phyloP scores from a whole-genome alignment of 2,329 filamentous ascomycete genomes.

The Phialocephala sp. region DNA sequence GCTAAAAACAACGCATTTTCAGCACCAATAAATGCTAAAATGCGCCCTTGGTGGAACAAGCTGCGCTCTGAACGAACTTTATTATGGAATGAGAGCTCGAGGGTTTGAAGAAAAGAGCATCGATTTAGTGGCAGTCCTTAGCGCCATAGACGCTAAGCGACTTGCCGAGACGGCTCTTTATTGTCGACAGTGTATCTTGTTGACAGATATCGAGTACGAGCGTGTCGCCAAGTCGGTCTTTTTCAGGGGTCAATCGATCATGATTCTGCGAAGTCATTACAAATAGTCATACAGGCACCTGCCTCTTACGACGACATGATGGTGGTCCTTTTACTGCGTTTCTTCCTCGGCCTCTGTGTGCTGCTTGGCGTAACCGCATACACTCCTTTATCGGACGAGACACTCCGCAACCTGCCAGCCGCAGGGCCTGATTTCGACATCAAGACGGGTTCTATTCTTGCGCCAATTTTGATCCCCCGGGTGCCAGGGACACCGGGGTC shows the following conservation, averaged over 20 bases:
- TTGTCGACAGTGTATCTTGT: neutral
- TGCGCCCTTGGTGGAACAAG: neutral
- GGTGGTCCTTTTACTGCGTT: conserved; percentile 24
- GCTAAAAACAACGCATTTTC: neutral
- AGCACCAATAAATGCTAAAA: neutral
- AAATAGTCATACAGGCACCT: conserved; percentile 31
- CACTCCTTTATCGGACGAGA: conserved; percentile 71
- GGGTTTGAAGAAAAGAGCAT: neutral
- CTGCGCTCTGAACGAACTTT: neutral
- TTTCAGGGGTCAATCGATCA: conserved; percentile 24
- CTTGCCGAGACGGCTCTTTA: neutral
- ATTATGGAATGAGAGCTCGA: neutral
- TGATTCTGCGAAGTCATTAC: conserved; percentile 32
- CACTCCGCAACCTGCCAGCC: conserved; percentile 73
- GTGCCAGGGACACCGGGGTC: conserved; percentile 87
- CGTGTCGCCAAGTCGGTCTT: neutral
- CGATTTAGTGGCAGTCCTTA: neutral
- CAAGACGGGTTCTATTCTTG: conserved; percentile 73
- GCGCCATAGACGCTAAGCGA: conserved; percentile 9
- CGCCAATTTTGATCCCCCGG: conserved; percentile 85
- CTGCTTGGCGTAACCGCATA: conserved; percentile 35
- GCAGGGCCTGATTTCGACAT: conserved; percentile 81
- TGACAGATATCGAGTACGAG: neutral
- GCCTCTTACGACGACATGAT: conserved; percentile 32
- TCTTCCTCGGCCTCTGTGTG: conserved; percentile 28